Conservation (phyloP, 495 filamentous ascomycete species). For the Penicillium soppii region DNA sequence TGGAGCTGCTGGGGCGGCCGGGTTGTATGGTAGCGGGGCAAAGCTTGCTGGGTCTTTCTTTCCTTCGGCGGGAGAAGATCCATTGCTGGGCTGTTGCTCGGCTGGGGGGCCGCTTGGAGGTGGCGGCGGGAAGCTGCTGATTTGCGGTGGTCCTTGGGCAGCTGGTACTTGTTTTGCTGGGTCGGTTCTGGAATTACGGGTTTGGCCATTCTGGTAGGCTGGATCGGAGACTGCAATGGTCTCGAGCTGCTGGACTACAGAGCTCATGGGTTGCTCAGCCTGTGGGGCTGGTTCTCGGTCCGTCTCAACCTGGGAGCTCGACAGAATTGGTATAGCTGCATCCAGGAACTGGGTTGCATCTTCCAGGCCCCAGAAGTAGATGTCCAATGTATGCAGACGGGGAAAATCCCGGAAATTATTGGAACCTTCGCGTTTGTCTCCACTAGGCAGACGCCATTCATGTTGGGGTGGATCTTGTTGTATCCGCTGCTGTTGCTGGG, state of each 20-base stretch:
- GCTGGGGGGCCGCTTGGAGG: constrained; percentile 40
- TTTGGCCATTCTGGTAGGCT: constrained; percentile 56
- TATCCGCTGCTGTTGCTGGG: constrained; percentile 25
- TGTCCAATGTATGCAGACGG: constrained; percentile 77
- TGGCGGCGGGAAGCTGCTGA: constrained; percentile 38
- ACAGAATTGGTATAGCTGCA: constrained; percentile 57
- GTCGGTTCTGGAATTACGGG: constrained; percentile 45
- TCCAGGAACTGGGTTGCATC: constrained; percentile 76
- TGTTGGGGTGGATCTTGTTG: constrained; percentile 40
- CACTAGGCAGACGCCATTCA: constrained; percentile 78
- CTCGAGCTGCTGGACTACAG: constrained; percentile 83
- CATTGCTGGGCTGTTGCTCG: constrained; percentile 28
- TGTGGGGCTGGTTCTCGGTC: constrained; percentile 46
- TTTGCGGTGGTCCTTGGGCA: constrained; percentile 19
- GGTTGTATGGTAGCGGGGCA: constrained; percentile 86
- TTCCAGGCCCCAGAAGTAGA: constrained; percentile 83
- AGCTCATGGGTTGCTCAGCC: constrained; percentile 60
- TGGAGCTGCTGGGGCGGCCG: constrained; percentile 80
- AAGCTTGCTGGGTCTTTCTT: constrained; percentile 48
- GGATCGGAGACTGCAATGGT: constrained; percentile 70
- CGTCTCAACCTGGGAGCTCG: constrained; percentile 55
- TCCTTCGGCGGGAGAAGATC: constrained; percentile 22
- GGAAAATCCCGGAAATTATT: constrained; percentile 73
- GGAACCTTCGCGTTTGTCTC: constrained; percentile 65
- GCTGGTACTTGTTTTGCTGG: constrained; percentile 33